Conservation (phyloP, 768 basidiomycete genomes). For the Xanthoconium stramineum region DNA sequence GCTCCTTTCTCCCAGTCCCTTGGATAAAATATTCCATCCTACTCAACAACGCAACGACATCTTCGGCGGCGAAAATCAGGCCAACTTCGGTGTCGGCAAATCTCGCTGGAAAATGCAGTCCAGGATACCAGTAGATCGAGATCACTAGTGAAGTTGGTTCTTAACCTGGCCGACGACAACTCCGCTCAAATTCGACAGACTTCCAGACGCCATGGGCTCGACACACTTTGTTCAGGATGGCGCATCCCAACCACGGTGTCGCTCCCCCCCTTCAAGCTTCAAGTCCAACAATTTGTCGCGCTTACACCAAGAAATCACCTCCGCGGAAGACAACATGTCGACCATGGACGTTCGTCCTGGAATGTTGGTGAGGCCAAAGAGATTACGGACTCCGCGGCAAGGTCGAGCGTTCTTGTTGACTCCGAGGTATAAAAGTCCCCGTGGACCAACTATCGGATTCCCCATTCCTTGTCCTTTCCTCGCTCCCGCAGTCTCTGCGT, state of each 20-base stretch:
- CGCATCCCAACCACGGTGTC: no score
- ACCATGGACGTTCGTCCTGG: slow-evolving; percentile 1
- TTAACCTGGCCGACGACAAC: no score
- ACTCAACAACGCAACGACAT: no score
- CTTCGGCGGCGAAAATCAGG: no score
- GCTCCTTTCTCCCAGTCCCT: neutral
- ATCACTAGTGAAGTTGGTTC: no score
- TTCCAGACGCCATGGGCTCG: no score
- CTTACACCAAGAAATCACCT: neutral
- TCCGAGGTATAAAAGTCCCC: slow-evolving; percentile 17
- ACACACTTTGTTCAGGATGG: no score
- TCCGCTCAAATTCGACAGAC: no score
- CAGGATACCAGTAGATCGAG: no score
- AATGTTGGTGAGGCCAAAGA: slow-evolving; percentile 3
- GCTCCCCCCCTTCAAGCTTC: neutral
- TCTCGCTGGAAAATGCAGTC: no score
- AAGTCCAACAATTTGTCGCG: neutral
- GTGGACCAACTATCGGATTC: neutral
- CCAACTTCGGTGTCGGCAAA: no score
- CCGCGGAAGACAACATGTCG: neutral
- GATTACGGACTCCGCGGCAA: neutral
- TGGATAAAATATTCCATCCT: no score
- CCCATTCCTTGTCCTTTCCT: neutral
- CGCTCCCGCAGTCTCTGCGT: neutral
- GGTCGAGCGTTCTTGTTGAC: neutral